Percentiles rank a stretch among this genome's conserved stretches.
Evolutionary conservation across 352 stramenopile genomes (phyloP).

Genomic region (Globisporangium cystogenes): DNA sequence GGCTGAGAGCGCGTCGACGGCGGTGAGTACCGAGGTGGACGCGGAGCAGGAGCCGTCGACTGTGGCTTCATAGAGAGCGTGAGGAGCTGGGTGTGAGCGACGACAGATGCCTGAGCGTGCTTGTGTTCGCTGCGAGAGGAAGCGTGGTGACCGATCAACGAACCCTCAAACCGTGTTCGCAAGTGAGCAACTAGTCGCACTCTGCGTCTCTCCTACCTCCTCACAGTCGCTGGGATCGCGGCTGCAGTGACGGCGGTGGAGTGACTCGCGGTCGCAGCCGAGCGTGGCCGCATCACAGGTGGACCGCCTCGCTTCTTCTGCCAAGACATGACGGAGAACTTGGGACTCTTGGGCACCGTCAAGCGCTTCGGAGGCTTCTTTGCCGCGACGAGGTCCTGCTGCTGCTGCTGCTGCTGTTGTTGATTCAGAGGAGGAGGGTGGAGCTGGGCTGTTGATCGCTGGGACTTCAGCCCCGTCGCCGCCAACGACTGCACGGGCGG

Average conservation of each 20-base stretch:
- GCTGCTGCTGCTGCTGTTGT: slow-evolving; percentile 4
- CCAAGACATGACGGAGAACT: slow-evolving; percentile 86
- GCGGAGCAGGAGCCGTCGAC: slow-evolving; percentile 7
- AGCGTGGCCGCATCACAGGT: slow-evolving; percentile 2
- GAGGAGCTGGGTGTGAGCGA: neutral
- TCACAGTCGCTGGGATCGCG: neutral
- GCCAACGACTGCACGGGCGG: slow-evolving; percentile 6
- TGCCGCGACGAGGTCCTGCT: slow-evolving; percentile 11
- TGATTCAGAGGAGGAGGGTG: neutral
- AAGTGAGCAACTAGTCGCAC: neutral
- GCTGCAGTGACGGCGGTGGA: neutral
- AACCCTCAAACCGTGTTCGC: neutral
- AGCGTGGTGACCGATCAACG: neutral
- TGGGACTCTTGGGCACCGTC: slow-evolving; percentile 73
- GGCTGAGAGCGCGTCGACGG: slow-evolving; percentile 4
- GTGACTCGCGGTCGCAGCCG: neutral
- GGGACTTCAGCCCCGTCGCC: slow-evolving; percentile 20
- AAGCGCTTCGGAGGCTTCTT: slow-evolving; percentile 33
- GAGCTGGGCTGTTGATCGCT: slow-evolving; percentile 34
- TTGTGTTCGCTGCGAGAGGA: neutral
- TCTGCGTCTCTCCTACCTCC: neutral
- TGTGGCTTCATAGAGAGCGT: neutral
- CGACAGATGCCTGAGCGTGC: neutral
- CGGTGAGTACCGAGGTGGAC: neutral
- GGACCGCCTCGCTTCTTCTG: slow-evolving; percentile 46